Conservation (phyloP, 257 asterid genomes). For the Solanum appendiculatum region DNA sequence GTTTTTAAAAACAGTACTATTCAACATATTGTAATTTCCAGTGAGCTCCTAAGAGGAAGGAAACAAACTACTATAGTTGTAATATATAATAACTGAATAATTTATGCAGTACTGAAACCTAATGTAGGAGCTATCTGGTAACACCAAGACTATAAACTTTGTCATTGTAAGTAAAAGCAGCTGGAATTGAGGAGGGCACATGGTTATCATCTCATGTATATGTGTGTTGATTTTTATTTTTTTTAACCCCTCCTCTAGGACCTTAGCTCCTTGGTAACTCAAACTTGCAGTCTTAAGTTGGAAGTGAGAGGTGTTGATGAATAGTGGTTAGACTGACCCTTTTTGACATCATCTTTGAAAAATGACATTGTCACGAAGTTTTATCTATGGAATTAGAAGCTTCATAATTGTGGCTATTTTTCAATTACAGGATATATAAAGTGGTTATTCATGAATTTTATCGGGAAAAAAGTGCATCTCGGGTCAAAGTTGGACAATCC, state of each 20-base stretch:
- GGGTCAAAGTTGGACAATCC: not conserved
- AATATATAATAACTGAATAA: not conserved
- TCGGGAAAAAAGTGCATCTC: not conserved
- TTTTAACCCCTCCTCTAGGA: too few relatives aligned
- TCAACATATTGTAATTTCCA: not conserved
- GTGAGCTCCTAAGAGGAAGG: not conserved
- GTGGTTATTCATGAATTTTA: not conserved
- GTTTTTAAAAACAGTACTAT: not conserved
- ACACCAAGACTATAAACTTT: not conserved
- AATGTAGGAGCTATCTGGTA: not conserved
- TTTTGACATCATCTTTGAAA: not conserved
- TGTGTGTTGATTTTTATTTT: not conserved
- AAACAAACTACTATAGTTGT: not conserved
- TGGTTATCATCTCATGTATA: not conserved
- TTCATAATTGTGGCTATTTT: not conserved
- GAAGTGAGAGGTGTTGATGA: too few relatives aligned
- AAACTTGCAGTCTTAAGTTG: too few relatives aligned
- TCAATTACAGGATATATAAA: not conserved
- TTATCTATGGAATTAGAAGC: not conserved
- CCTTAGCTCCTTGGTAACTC: too few relatives aligned
- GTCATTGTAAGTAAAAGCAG: not conserved
- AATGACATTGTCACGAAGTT: not conserved
- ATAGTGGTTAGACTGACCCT: not conserved
- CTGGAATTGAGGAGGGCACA: not conserved
- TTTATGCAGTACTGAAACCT: not conserved